Evolutionary conservation across 805 yeast species (phyloP), one percentile per base, ranked within the genome.

Genomic region (Yamadazyma ubonensis): DNA sequence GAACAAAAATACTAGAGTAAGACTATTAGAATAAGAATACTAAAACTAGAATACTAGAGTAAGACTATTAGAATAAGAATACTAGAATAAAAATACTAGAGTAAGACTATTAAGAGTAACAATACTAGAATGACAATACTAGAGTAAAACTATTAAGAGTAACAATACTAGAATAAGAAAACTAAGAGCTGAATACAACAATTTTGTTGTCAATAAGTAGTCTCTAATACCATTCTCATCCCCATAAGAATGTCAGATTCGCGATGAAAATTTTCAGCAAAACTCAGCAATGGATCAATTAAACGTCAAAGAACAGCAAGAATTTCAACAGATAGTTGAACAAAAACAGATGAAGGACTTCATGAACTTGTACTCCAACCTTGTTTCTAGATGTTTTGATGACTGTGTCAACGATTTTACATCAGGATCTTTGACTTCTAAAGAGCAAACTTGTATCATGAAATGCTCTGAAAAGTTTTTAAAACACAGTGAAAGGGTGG

Each of bases 351-450:
- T 93, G 96, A 86, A 86, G 68, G 99, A 91, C 66, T 93, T 91
- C 83, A 91, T 93, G 98, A 84, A 93, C 63, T 79, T 79, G 43
- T 93, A 93, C 78, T 89, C 98, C 50, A 84, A 85, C 62, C 78
- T 93, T 55, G 98, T 93, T 39, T 95, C 91, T 67, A 85, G 96
- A 74, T 93, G 99, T 74, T 93, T 93, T 74, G 79, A 80, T 45
- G 98, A 93, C 71, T 93, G 99, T 73, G 96, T 93, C 61, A 91
- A 90, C 65, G 99, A 93, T 66, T 91, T 93, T 80, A 93, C 99
- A 43, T 88, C 98, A 30, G 81, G 83, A 61, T 79, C 81, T 59
- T 77, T 93, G 61, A 82, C 96, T 47, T 65, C 80, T 57, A 87
- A 85, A 73, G 99, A 93, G 67, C 81, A 80, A 50, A 57, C 80